phyloP scores from a whole-genome alignment of 495 filamentous ascomycete genomes.

The Immersiella caudata region DNA sequence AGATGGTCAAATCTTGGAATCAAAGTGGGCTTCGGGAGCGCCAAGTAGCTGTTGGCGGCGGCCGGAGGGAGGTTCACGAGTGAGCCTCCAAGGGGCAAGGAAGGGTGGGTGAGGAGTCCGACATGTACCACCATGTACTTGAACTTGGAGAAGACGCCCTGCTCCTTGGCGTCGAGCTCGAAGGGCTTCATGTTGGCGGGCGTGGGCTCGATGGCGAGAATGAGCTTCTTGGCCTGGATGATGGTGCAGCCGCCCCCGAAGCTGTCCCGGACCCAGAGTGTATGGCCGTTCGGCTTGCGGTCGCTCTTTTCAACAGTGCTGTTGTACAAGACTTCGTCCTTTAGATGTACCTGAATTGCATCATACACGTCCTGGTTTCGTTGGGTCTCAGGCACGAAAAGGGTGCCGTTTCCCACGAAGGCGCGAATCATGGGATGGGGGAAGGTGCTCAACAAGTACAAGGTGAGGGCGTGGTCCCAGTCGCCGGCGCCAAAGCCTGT shows the following conservation, averaged over 20 bases:
- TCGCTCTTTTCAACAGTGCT: conserved; percentile 36
- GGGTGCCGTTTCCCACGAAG: conserved; percentile 22
- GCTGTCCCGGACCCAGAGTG: conserved; percentile 32
- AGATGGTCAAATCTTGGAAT: neutral
- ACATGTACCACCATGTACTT: conserved; percentile 38
- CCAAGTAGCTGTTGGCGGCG: neutral
- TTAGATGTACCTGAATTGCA: conserved; percentile 35
- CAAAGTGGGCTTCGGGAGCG: neutral
- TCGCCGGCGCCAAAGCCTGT: conserved; percentile 45
- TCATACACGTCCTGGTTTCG: conserved; percentile 46
- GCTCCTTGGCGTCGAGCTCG: conserved; percentile 39
- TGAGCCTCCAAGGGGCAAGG: conserved; percentile 28
- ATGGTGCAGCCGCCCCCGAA: conserved; percentile 31
- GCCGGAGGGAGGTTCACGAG: conserved; percentile 31
- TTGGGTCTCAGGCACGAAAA: conserved; percentile 36
- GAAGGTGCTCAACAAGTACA: conserved; percentile 45
- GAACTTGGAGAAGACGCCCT: conserved; percentile 37
- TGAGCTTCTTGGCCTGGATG: conserved; percentile 42
- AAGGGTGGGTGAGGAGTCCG: conserved; percentile 40
- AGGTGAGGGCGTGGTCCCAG: conserved; percentile 39
- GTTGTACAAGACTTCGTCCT: conserved; percentile 41
- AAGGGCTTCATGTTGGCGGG: conserved; percentile 38
- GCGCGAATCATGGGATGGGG: conserved; percentile 38
- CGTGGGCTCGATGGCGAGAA: conserved; percentile 46
- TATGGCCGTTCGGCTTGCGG: conserved; percentile 33